These are phyloP conservation scores for Kazachstania taianensis DNA, from an alignment of 805 yeast species.

Conservation along the genomic window DNA sequence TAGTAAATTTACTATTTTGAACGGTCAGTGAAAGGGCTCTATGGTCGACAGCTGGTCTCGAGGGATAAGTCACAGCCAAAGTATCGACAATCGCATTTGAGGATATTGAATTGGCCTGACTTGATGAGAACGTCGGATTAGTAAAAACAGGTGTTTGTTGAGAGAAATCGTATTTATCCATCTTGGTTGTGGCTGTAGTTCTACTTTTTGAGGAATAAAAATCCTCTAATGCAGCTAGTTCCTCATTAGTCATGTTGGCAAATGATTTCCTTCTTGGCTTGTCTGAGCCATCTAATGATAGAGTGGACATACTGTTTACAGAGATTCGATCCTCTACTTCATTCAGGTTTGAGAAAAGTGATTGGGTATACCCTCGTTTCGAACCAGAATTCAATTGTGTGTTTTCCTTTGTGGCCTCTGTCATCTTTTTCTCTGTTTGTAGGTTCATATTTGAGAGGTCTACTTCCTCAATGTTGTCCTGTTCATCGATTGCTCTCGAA, in stretches of 20 bases:
- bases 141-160: conserved; percentile 19
- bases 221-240: conserved; percentile 23
- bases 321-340: conserved; percentile 27
- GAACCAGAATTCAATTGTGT: conserved; percentile 28
- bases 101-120: background rate
- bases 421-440: conserved; percentile 14
- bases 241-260: conserved; percentile 27
- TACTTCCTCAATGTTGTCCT: conserved; percentile 10
- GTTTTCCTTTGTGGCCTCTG: conserved; percentile 17
- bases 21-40: conserved; percentile 23
- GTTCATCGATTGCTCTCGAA: conserved; percentile 11
- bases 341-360: conserved; percentile 25
- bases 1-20: conserved; percentile 12
- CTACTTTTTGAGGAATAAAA: conserved; percentile 20
- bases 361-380: conserved; percentile 22
- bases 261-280: conserved; percentile 19
- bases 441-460: conserved; percentile 19
- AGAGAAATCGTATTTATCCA: conserved; percentile 25
- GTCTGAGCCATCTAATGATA: background rate
- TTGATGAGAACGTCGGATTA: background rate
- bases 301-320: background rate
- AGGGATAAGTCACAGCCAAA: conserved; percentile 24
- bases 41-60: conserved; percentile 25
- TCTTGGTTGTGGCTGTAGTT: conserved; percentile 13
- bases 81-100: conserved; percentile 14